Conservation (phyloP, 164 flowering plant species). For the Vitis vinifera region ASM3070453v1 NC_081817.1:22362501-22363000, state of each 20-base stretch:
- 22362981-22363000: too few species aligned
- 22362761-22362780: constrained; percentile 99
- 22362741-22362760: constrained; percentile 98
- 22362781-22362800: constrained; percentile 90
- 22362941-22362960: too few species aligned
- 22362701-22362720: constrained; percentile 80
- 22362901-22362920: constrained; percentile 72
- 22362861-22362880: constrained; percentile 96
- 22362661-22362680: neutral
- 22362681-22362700: constrained; percentile 53
- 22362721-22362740: constrained; percentile 94
- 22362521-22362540: neutral
- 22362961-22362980: too few species aligned
- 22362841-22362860: constrained; percentile 97
- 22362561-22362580: neutral
- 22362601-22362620: too few species aligned
- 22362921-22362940: too few species aligned
- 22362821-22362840: constrained; percentile 99
- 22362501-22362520: neutral
- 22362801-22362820: constrained; percentile 90
- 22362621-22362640: neutral
- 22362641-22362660: neutral
- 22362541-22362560: neutral
- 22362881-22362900: constrained; percentile 96
- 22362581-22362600: neutral